phyloP scores from a whole-genome alignment of 169 alveolate genomes.

The Plasmodium relictum region DNA sequence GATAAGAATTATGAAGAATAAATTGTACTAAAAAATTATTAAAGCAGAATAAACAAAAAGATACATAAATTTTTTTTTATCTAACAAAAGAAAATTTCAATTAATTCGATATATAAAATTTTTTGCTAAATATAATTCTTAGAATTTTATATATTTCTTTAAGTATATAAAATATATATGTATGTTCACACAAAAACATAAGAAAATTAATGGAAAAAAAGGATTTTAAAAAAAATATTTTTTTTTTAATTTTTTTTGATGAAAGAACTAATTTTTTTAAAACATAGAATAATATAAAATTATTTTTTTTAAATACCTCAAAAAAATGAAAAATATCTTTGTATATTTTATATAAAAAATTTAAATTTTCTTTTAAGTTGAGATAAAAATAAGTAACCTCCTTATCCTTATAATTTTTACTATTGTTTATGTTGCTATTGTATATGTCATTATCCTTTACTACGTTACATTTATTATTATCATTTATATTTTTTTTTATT shows the following conservation, averaged over 20 bases:
- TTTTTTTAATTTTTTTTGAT: conserved; percentile 35
- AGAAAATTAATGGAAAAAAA: conserved; percentile 56
- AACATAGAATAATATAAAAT: conserved; percentile 9
- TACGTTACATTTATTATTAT: background rate
- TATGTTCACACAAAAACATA: conserved; percentile 61
- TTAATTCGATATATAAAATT: background rate
- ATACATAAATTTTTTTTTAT: too few species aligned
- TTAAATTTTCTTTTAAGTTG: conserved; percentile 11
- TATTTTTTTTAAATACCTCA: conserved; percentile 21
- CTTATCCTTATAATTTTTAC: background rate
- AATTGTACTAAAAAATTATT: too few species aligned
- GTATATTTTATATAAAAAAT: conserved; percentile 39
- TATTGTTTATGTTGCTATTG: background rate
- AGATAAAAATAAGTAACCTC: background rate
- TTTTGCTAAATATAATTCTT: conserved; percentile 26
- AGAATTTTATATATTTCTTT: conserved; percentile 25
- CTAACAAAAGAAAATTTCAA: too few species aligned
- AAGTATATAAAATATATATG: conserved; percentile 33
- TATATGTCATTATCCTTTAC: too few species aligned
- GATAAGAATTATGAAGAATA: too few species aligned
- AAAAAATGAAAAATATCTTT: conserved; percentile 41
- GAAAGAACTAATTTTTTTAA: background rate
- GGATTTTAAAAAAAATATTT: conserved; percentile 37
- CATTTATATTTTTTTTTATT: background rate
- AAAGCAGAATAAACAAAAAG: too few species aligned